These are phyloP conservation scores for Suillus sp. DNA, from an alignment of 768 basidiomycete species.

Conservation along the genomic window DNA sequence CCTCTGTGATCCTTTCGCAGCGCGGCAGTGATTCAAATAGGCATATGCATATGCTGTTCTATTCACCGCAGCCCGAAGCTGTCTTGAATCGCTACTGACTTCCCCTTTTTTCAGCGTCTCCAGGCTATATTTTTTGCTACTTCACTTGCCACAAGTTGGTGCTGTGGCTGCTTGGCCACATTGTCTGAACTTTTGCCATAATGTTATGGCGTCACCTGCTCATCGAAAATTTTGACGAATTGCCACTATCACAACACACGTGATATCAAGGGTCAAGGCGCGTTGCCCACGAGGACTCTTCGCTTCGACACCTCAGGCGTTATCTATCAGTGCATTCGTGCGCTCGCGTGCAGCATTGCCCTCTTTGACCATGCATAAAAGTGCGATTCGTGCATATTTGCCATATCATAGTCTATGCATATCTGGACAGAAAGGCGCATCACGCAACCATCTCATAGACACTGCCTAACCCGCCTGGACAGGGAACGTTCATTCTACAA, in stretches of 20 bases:
- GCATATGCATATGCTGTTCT: constrained; percentile 11
- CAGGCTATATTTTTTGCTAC: neutral
- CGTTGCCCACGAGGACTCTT: constrained; percentile 3
- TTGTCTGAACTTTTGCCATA: neutral
- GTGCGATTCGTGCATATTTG: neutral
- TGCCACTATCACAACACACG: neutral
- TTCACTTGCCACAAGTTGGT: constrained; percentile 5
- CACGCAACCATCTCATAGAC: neutral
- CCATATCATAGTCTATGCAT: neutral
- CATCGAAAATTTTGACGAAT: neutral
- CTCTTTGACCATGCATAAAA: neutral
- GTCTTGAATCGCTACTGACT: neutral
- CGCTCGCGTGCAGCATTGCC: constrained; percentile 5
- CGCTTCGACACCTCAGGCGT: neutral
- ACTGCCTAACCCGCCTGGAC: constrained; percentile 2
- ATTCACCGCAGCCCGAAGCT: constrained; percentile 7
- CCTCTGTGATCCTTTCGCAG: constrained; percentile 15
- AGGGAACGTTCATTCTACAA: neutral
- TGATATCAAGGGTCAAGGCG: constrained; percentile 6
- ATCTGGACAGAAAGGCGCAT: neutral
- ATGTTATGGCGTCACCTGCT: neutral
- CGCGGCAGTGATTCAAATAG: constrained; percentile 10
- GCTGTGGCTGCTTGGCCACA: neutral
- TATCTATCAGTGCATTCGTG: constrained; percentile 10
- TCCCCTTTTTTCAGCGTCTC: neutral